Evolutionary conservation across 2,329 filamentous ascomycete genomes (phyloP).

Genomic region (Monilinia laxa): DNA sequence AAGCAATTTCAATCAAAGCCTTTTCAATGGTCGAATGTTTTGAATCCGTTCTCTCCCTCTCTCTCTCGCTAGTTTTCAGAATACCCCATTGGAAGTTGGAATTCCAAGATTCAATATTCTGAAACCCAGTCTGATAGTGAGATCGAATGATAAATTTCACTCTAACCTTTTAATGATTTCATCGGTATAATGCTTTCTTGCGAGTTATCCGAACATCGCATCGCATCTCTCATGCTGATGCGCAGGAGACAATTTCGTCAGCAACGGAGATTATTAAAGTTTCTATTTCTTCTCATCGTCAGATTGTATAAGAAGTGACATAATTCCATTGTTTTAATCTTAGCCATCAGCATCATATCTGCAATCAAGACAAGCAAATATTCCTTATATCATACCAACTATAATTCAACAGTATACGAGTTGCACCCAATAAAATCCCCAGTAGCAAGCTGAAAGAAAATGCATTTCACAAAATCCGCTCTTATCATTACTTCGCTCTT

Average conservation of each 20-base stretch:
- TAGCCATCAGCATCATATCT: neutral
- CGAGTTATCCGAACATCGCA: neutral
- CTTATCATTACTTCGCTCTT: conserved; percentile 5
- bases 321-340: neutral
- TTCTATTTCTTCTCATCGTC: neutral
- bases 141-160: no score
- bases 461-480: conserved; percentile 10
- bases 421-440: neutral
- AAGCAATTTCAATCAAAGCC: neutral
- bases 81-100: neutral
- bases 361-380: neutral
- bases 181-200: neutral
- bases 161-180: neutral
- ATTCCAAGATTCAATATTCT: neutral
- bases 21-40: neutral
- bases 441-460: neutral
- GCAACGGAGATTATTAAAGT: neutral
- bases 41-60: neutral
- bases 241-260: neutral
- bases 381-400: neutral
- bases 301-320: neutral
- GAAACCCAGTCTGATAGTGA: neutral
- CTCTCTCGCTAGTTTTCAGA: neutral
- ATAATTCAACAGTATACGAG: neutral
- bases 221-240: neutral